phyloP scores from a whole-genome alignment of 345 rosid species.

The Noccaea bulbosa region DNA sequence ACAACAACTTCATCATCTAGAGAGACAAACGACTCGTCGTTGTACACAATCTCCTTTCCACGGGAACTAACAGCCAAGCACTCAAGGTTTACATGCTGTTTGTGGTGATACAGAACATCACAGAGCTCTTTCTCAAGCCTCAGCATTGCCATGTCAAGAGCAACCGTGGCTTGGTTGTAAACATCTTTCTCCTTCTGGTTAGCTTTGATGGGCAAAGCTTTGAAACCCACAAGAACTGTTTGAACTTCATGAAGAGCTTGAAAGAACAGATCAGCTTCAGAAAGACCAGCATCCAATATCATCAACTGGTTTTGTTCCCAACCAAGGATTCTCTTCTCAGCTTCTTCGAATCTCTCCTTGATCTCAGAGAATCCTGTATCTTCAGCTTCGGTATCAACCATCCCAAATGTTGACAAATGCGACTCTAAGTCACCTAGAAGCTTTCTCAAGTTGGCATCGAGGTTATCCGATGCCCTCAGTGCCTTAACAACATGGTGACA shows the following conservation, averaged over 20 bases:
- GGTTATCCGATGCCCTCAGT: conserved; percentile 61
- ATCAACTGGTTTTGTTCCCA: conserved; percentile 58
- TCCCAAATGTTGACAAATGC: conserved; percentile 52
- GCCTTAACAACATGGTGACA: conserved; percentile 74
- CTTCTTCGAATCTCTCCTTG: conserved; percentile 50
- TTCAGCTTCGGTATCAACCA: conserved; percentile 41
- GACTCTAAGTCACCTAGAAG: conserved; percentile 56
- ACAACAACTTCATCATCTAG: conserved; percentile 54
- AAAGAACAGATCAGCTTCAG: conserved; percentile 53
- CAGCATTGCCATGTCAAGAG: conserved; percentile 67
- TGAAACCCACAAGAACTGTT: conserved; percentile 43
- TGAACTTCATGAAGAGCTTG: conserved; percentile 59
- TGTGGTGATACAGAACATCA: conserved; percentile 57
- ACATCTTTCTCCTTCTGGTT: conserved; percentile 53
- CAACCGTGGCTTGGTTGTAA: conserved; percentile 50
- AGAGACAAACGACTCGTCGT: conserved; percentile 68
- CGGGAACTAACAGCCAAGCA: conserved; percentile 49
- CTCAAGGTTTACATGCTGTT: conserved; percentile 46
- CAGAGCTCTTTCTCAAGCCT: conserved; percentile 76
- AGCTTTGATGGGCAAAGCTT: conserved; percentile 38
- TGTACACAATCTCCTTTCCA: conserved; percentile 47
- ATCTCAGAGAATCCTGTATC: conserved; percentile 46
- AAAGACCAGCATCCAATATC: conserved; percentile 60
- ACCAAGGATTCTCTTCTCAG: conserved; percentile 49
- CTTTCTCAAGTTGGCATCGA: conserved; percentile 55